Percentiles rank a stretch among this genome's conserved stretches.
Evolutionary conservation across 345 rosid genomes (phyloP).

Genomic region (Melastoma malabathricum): DNA sequence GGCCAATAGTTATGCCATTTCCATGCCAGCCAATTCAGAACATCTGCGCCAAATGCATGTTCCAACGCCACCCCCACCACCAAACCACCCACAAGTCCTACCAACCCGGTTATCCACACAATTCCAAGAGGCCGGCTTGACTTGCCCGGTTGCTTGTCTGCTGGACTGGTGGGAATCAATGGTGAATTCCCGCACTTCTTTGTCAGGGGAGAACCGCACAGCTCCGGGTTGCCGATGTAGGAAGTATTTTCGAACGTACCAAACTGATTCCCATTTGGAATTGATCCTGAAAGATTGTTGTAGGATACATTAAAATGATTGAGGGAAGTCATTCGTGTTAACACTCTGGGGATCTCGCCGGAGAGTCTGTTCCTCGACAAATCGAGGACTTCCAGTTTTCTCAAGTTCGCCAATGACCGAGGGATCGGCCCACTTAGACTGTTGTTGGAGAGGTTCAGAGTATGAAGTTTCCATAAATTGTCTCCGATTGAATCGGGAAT

Average conservation of each 20-base stretch:
- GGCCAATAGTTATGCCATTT: too few species aligned
- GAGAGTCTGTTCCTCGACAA: conserved; percentile 6
- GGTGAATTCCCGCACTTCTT: conserved; percentile 4
- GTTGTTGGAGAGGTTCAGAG: conserved; percentile 7
- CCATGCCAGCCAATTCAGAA: too few species aligned
- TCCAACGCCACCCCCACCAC: conserved; percentile 3
- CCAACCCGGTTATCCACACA: conserved; percentile 6
- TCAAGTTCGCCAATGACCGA: neutral
- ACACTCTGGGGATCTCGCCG: conserved; percentile 7
- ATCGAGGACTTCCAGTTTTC: conserved; percentile 7
- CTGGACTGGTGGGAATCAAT: neutral
- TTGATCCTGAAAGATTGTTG: conserved; percentile 7
- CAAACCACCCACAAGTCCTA: conserved; percentile 5
- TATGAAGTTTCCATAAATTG: neutral
- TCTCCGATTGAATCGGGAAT: conserved; percentile 4
- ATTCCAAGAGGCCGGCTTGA: neutral
- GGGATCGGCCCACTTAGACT: conserved; percentile 6
- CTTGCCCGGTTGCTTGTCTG: too few species aligned
- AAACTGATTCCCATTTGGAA: conserved; percentile 8
- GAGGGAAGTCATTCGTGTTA: conserved; percentile 6
- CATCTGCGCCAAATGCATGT: neutral
- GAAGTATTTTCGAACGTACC: conserved; percentile 6
- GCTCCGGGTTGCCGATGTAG: neutral
- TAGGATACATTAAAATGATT: conserved; percentile 1
- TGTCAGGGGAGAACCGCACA: conserved; percentile 8